Evolutionary conservation across 805 yeast species (phyloP).

Genomic region (Kuraishia cidri): DNA sequence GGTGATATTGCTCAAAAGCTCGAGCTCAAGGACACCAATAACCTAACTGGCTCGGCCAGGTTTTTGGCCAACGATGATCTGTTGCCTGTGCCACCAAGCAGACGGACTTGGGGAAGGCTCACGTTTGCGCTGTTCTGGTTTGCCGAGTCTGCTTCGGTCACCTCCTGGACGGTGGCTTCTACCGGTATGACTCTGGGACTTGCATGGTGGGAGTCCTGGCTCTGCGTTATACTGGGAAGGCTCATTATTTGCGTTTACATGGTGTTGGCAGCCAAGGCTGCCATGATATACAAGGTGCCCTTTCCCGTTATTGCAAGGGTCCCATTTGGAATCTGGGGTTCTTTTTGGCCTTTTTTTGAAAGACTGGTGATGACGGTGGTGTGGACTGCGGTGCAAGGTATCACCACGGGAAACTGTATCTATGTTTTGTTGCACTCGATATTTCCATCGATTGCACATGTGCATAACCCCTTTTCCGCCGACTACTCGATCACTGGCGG

Average conservation of each 20-base stretch:
- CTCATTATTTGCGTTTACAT: too few relatives aligned
- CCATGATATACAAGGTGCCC: slow-evolving; percentile 60
- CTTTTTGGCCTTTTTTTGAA: slow-evolving; percentile 70
- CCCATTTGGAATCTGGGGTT: slow-evolving; percentile 64
- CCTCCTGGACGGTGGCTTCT: slow-evolving; percentile 77
- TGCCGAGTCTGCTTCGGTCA: slow-evolving; percentile 73
- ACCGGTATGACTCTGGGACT: slow-evolving; percentile 61
- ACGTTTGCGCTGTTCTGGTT: slow-evolving; percentile 68
- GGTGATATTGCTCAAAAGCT: too few relatives aligned
- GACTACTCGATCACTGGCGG: too few relatives aligned
- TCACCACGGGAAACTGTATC: slow-evolving; percentile 70
- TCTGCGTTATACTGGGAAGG: slow-evolving; percentile 73
- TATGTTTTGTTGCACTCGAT: slow-evolving; percentile 59
- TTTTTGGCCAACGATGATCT: slow-evolving; percentile 60
- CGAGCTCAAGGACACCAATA: too few relatives aligned
- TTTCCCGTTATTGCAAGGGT: slow-evolving; percentile 69
- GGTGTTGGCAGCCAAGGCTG: slow-evolving; percentile 55
- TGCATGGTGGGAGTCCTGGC: slow-evolving; percentile 81
- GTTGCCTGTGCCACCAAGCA: slow-evolving; percentile 56
- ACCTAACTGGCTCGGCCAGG: too few relatives aligned
- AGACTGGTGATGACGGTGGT: slow-evolving; percentile 54
- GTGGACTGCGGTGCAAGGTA: slow-evolving; percentile 71
- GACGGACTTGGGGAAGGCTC: slow-evolving; percentile 68
- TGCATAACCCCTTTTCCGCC: slow-evolving; percentile 49
- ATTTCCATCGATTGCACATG: slow-evolving; percentile 46